Percentiles rank a stretch among this genome's conserved stretches.
These are phyloP conservation scores for Stagonosporopsis vannaccii DNA, from an alignment of 2,329 filamentous ascomycete species.

Conservation along the genomic window DNA sequence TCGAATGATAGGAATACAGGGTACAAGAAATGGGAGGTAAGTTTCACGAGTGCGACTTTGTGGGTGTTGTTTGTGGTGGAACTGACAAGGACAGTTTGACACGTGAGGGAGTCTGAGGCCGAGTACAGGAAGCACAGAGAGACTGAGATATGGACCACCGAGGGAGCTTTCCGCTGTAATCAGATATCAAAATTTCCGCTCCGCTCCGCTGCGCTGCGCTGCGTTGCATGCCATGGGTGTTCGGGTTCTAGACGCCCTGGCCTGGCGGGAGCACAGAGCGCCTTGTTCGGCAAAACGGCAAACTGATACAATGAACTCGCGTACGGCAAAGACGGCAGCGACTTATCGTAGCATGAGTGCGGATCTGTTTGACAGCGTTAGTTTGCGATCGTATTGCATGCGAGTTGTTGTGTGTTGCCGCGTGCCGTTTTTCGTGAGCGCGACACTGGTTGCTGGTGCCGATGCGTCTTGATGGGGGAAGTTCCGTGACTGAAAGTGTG, in stretches of 20 bases:
- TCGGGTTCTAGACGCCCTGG: background rate
- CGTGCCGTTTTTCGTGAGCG: background rate
- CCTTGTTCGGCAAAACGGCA: conserved; percentile 12
- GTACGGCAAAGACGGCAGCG: conserved; percentile 7
- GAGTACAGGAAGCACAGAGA: background rate
- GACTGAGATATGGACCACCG: background rate
- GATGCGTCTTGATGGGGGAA: background rate
- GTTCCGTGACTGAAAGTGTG: background rate
- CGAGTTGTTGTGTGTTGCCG: background rate
- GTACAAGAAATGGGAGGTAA: conserved; percentile 52
- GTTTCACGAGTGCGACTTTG: background rate
- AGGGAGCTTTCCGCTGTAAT: background rate
- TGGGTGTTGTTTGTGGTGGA: background rate
- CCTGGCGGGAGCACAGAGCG: conserved; percentile 13
- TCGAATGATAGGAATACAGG: conserved; percentile 43
- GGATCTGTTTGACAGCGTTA: background rate
- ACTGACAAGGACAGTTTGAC: conserved; percentile 7
- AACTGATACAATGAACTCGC: background rate
- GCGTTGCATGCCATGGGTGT: background rate
- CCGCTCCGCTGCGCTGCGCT: conserved; percentile 2
- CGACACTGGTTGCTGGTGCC: background rate
- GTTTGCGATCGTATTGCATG: background rate
- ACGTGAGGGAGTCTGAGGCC: conserved; percentile 10
- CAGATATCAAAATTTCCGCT: background rate
- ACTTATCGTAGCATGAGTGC: background rate